Evolutionary conservation across 2,329 filamentous ascomycete genomes (phyloP), one percentile per base, ranked within the genome.

Genomic region (Lachnellula hyalina): DNA sequence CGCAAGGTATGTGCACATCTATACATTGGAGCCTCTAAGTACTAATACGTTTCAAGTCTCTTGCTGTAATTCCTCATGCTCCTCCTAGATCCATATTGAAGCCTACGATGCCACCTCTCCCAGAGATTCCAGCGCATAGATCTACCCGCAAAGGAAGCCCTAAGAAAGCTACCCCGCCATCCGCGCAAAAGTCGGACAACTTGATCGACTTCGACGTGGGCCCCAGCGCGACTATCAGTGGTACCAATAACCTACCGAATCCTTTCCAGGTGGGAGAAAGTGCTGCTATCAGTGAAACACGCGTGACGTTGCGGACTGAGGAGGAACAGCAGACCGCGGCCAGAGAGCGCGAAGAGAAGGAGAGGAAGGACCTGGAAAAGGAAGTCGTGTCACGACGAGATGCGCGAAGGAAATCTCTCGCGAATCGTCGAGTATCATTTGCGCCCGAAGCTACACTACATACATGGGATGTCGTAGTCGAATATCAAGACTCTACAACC

Each of bases 361-460:
- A 85, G 65, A 77, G 77, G 53, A 73, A 75, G 14, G 76, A 83
- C 52, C 67, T 81, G 14, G 81, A 86, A 66, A 84, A 82, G 62
- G 82, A 82, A 47, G 77, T 84, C 48, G 74, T 81, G 55, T 85
- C 93, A 64, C 82, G 91, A 53, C 82, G 91, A 63, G 94, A 96
- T 70, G 92, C 90, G 45, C 86, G 94, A 60, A 83, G 94, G 63
- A 97, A 97, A 70, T 96, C 92, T 17, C 80, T 96, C 54, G 91
- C 93, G 47, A 96, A 94, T 70, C 85, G 94, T 66, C 85, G 94
- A 67, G 94, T 99, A 35, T 97, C 93, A 0, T 99, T 99, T 72
- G 94, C 94, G 4, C 94, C 94, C 1, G 94, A 99, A 73, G 94
- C 94, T 12, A 99, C 94, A 3, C 79, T 99, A 36, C 94, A 99